These are phyloP conservation scores for Sporobolomyces roseus DNA, from an alignment of 768 basidiomycete species.

Conservation along the genomic window DNA sequence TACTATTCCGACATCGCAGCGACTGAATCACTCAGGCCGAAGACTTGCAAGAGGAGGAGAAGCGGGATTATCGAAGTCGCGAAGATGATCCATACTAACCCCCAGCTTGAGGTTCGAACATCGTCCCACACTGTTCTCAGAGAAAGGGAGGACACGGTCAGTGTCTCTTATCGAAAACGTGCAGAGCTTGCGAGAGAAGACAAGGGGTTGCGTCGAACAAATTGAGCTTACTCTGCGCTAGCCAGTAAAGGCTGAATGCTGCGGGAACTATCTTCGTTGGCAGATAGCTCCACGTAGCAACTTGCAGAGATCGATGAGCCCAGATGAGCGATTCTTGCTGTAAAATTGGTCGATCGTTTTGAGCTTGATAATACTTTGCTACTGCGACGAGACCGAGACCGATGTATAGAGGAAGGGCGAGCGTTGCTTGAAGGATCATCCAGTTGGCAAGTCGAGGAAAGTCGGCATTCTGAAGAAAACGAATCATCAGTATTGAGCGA, in stretches of 20 bases:
- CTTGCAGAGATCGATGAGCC: neutral
- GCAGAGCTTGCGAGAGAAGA: neutral
- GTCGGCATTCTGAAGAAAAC: neutral
- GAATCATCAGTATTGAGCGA: neutral
- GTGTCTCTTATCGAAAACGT: no score
- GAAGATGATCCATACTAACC: slow-evolving; percentile 20
- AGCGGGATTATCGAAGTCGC: slow-evolving; percentile 6
- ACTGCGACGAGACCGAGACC: slow-evolving; percentile 10
- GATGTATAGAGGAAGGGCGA: slow-evolving; percentile 11
- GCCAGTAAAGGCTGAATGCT: slow-evolving; percentile 24
- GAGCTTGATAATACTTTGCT: neutral
- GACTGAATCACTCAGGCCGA: slow-evolving; percentile 5
- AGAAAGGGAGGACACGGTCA: no score
- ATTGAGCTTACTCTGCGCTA: slow-evolving; percentile 9
- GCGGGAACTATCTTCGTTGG: slow-evolving; percentile 29
- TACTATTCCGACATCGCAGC: slow-evolving; percentile 5
- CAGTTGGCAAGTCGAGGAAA: slow-evolving; percentile 21
- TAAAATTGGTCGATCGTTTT: neutral
- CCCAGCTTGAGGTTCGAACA: neutral
- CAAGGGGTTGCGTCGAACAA: neutral
- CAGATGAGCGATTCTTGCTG: neutral
- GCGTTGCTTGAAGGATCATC: slow-evolving; percentile 21
- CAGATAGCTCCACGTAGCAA: slow-evolving; percentile 1
- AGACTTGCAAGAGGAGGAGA: slow-evolving; percentile 24
- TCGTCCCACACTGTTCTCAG: slow-evolving; percentile 36